A percentile compares a stretch with the other conserved stretches of the same genome.
These are phyloP conservation scores for Diaporthe sp. DNA, from an alignment of 2,329 filamentous ascomycete genomes.

Conservation along the genomic window DNA sequence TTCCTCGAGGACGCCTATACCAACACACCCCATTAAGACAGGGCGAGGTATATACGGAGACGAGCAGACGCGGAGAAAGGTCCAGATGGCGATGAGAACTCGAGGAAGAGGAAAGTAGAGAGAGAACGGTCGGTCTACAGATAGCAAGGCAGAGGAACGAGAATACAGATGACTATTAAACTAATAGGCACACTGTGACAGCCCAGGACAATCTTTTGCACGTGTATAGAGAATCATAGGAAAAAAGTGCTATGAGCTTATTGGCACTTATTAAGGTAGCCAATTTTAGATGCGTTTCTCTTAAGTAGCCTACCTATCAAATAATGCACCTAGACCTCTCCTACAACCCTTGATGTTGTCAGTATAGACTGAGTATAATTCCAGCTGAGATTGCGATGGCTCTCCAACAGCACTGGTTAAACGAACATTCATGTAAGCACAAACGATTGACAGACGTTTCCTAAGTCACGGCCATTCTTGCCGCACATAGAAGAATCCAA, in stretches of 20 bases:
- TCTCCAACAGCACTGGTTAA: not conserved
- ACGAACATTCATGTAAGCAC: not conserved
- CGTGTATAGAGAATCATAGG: not conserved
- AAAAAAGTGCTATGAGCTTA: not conserved
- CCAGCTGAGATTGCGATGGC: not conserved
- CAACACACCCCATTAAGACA: not conserved
- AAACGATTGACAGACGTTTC: not conserved
- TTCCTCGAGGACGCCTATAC: not conserved
- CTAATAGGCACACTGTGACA: not conserved
- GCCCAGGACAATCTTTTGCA: not conserved
- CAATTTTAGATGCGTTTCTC: not conserved
- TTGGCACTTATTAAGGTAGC: not conserved
- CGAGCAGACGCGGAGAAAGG: not conserved
- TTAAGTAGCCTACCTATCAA: not conserved
- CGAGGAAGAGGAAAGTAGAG: not conserved
- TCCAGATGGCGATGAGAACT: not conserved
- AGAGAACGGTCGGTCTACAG: not conserved
- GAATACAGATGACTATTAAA: not conserved
- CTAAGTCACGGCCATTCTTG: not conserved
- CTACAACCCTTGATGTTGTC: not conserved
- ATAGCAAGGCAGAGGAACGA: not conserved
- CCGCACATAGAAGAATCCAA: not conserved
- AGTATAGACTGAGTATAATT: not conserved
- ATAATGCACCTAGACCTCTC: not conserved
- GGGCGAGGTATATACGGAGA: not conserved